Evolutionary conservation across 2,329 filamentous ascomycete species (phyloP).

Genomic region (Ascochyta koolunga): DNA sequence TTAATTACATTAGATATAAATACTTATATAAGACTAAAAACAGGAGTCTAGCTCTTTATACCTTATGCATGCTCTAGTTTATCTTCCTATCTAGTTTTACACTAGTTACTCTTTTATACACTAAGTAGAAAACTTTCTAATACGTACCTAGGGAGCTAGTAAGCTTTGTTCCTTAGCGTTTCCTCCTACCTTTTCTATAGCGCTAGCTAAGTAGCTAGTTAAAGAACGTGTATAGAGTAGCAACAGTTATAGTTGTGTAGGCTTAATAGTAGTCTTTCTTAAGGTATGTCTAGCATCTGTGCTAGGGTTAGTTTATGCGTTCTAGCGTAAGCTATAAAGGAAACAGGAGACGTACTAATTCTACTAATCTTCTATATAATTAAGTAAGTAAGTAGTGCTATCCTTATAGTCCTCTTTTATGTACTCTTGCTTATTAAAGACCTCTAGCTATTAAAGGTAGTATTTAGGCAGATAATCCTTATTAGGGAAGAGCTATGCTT

Average conservation of each 20-base stretch:
- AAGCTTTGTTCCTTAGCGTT: constrained; percentile 18
- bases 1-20: no score
- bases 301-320: constrained; percentile 8
- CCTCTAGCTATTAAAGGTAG: constrained; percentile 22
- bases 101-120: constrained; percentile 23
- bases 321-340: constrained; percentile 9
- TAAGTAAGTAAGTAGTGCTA: constrained; percentile 21
- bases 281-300: constrained; percentile 22
- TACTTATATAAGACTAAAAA: no score
- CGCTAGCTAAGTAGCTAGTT: constrained; percentile 20
- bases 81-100: no score
- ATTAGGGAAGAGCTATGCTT: constrained; percentile 12
- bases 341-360: constrained; percentile 21
- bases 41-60: no score
- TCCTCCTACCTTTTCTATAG: constrained; percentile 16
- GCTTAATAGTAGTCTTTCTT: constrained; percentile 7
- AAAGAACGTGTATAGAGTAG: constrained; percentile 23
- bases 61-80: no score
- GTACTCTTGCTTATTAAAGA: constrained; percentile 23
- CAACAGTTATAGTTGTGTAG: constrained; percentile 15
- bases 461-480: constrained; percentile 22
- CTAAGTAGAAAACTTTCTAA: constrained; percentile 23
- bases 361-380: constrained; percentile 27
- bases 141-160: constrained; percentile 21
- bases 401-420: constrained; percentile 27